Percentiles rank a stretch among this genome's conserved stretches.
These are phyloP conservation scores for Halenospora varia DNA, from an alignment of 495 filamentous ascomycete species.

Conservation along the genomic window DNA sequence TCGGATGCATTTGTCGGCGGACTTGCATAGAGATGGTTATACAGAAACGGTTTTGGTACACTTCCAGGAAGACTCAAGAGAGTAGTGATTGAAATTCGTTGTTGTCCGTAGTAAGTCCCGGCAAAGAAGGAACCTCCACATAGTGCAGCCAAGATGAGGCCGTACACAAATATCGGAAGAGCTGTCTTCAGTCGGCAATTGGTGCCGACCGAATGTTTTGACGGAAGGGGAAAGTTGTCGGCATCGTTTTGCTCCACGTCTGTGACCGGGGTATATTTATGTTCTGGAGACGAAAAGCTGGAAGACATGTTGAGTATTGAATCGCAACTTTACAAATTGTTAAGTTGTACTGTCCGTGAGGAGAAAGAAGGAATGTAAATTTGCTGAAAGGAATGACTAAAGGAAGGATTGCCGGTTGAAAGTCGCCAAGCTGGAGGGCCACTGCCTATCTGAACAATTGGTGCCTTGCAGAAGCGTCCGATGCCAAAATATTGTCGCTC, in stretches of 20 bases:
- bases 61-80: neutral
- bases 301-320: neutral
- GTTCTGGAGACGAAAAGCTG: neutral
- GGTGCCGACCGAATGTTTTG: too few species aligned
- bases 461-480: neutral
- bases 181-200: neutral
- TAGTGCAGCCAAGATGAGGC: neutral
- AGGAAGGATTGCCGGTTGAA: neutral
- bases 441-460: neutral
- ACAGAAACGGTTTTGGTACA: neutral
- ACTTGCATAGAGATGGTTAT: neutral
- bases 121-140: neutral
- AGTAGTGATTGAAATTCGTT: neutral
- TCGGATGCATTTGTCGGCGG: neutral
- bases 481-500: neutral
- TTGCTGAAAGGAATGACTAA: too few species aligned
- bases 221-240: neutral
- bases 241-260: neutral
- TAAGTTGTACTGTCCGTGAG: too few species aligned
- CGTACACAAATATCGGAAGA: neutral
- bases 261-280: neutral
- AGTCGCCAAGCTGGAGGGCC: neutral
- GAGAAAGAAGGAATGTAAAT: too few species aligned
- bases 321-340: neutral
- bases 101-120: neutral